phyloP scores from a whole-genome alignment of 1,284 basidiomycete genomes.

The Irpex rosettiformis region DNA sequence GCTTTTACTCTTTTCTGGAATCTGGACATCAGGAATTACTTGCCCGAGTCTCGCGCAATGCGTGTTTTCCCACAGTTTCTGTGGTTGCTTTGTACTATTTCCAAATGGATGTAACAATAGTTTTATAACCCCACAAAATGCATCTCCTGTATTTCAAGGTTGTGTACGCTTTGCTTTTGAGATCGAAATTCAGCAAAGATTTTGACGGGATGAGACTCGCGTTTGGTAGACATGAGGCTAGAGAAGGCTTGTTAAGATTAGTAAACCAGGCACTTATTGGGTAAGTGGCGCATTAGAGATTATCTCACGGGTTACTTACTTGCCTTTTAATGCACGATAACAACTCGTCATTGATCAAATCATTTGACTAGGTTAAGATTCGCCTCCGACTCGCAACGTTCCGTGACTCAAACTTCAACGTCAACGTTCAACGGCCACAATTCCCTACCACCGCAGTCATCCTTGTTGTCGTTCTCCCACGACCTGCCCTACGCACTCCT shows the following conservation, averaged over 20 bases:
- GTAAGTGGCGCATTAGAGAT: neutral
- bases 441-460: neutral
- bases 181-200: neutral
- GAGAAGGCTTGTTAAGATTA: neutral
- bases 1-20: slow-evolving; percentile 2
- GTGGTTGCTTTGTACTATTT: too few species aligned
- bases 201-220: neutral
- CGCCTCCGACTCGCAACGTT: slow-evolving; percentile 11
- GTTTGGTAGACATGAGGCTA: slow-evolving; percentile 4
- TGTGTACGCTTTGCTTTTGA: too few species aligned
- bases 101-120: neutral
- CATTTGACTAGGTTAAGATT: slow-evolving; percentile 4
- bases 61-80: too few species aligned
- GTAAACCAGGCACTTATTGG: neutral
- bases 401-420: slow-evolving; percentile 18
- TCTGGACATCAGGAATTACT: neutral
- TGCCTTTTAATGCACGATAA: neutral
- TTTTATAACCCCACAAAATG: neutral
- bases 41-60: too few species aligned
- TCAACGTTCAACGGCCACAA: too few species aligned
- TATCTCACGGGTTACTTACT: neutral
- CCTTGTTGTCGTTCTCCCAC: slow-evolving; percentile 2
- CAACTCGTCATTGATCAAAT: neutral
- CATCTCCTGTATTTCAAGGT: too few species aligned
- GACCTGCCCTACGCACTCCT: neutral